Percentiles rank a stretch among this genome's conserved stretches.
phyloP scores from a whole-genome alignment of 352 stramenopile species.

The Pythium apleroticum region DNA sequence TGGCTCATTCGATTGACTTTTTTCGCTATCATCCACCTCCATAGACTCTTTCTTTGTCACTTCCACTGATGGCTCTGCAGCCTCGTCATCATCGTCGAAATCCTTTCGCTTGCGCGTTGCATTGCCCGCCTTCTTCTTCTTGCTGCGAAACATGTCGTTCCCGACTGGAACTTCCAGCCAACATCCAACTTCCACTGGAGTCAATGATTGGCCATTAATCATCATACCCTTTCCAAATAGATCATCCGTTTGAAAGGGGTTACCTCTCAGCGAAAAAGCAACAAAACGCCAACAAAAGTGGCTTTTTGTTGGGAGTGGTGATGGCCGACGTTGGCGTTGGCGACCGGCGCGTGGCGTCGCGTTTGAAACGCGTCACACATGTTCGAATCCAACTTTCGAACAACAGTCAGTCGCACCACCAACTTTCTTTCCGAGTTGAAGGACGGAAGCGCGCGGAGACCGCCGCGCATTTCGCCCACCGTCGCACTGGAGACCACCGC shows the following conservation, averaged over 20 bases:
- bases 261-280: background rate
- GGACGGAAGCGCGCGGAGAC: background rate
- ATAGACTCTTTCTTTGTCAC: conserved; percentile 7
- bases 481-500: too few species aligned
- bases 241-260: background rate
- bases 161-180: background rate
- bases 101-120: conserved; percentile 35
- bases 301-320: background rate
- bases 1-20: background rate
- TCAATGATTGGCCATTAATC: background rate
- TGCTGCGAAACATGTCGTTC: conserved; percentile 38
- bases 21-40: conserved; percentile 16
- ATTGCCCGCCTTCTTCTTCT: conserved; percentile 32
- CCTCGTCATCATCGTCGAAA: conserved; percentile 24
- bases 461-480: too few species aligned
- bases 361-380: background rate
- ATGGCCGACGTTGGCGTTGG: background rate
- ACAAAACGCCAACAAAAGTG: conserved; percentile 6
- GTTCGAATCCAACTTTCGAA: background rate
- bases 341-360: too few species aligned
- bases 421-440: background rate
- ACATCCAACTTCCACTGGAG: background rate
- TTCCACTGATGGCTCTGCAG: background rate
- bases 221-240: background rate
- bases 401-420: background rate